Conservation (phyloP, 805 yeast species). For the Cyberlindnera sargentensis region DNA sequence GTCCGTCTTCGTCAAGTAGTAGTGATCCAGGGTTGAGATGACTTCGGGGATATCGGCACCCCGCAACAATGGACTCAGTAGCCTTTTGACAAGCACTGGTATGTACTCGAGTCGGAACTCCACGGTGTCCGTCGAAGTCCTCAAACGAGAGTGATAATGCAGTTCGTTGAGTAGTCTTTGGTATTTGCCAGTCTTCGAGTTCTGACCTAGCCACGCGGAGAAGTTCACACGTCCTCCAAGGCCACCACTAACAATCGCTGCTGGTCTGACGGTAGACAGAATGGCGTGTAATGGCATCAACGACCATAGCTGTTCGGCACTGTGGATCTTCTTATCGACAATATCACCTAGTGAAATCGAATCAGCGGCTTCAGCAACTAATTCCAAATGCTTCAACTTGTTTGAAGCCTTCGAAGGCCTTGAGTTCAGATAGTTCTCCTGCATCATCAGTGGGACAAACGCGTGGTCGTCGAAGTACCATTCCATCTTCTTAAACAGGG, state of each 20-base stretch:
- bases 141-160: conserved; percentile 78
- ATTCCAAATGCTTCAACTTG: conserved; percentile 47
- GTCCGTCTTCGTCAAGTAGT: conserved; percentile 83
- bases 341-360: conserved; percentile 80
- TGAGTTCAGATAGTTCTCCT: conserved; percentile 79
- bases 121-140: conserved; percentile 66
- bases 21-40: conserved; percentile 72
- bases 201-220: conserved; percentile 85
- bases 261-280: conserved; percentile 77
- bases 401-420: conserved; percentile 42
- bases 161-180: conserved; percentile 76
- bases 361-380: conserved; percentile 76
- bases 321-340: conserved; percentile 75
- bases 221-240: conserved; percentile 66
- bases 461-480: conserved; percentile 92
- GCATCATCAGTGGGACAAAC: conserved; percentile 91
- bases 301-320: conserved; percentile 92
- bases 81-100: conserved; percentile 50
- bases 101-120: conserved; percentile 75
- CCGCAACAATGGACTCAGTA: conserved; percentile 52
- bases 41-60: conserved; percentile 60
- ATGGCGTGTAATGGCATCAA: conserved; percentile 87
- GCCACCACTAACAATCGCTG: conserved; percentile 66
- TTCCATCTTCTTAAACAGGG: conserved; percentile 76
- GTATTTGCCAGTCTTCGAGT: conserved; percentile 76